phyloP scores from a whole-genome alignment of 1,284 basidiomycete genomes.

The Naganishia sp. region DNA sequence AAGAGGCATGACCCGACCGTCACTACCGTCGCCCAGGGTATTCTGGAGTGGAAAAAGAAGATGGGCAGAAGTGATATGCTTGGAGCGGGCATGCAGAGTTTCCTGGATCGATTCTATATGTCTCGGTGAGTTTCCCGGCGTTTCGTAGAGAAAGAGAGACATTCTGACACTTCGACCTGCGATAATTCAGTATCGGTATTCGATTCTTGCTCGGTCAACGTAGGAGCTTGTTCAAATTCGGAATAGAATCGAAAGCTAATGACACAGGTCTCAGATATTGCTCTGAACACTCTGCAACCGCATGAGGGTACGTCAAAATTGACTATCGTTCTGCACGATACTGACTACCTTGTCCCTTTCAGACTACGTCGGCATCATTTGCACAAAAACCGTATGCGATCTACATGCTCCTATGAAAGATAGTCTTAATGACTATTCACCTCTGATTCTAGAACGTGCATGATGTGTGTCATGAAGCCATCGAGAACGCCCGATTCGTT shows the following conservation, averaged over 20 bases:
- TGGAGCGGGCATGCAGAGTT: constrained; percentile 87
- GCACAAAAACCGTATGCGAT: constrained; percentile 76
- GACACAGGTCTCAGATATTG: constrained; percentile 65
- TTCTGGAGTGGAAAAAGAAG: constrained; percentile 63
- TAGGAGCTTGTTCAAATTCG: constrained; percentile 52
- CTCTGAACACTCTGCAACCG: constrained; percentile 82
- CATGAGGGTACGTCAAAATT: constrained; percentile 56
- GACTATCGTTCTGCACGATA: neutral
- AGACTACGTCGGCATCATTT: constrained; percentile 98
- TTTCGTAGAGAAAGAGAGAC: neutral
- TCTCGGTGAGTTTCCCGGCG: constrained; percentile 59
- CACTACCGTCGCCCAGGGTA: constrained; percentile 89
- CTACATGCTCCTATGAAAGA: constrained; percentile 12
- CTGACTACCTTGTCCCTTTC: neutral
- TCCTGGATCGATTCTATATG: constrained; percentile 97
- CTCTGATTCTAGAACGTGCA: constrained; percentile 69
- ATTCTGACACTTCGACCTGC: neutral
- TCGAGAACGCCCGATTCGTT: constrained; percentile 96
- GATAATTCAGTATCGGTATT: constrained; percentile 69
- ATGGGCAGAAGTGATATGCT: constrained; percentile 38
- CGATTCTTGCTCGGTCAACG: constrained; percentile 93
- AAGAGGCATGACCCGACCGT: constrained; percentile 95
- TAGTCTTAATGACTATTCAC: constrained; percentile 17
- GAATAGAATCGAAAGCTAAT: neutral
- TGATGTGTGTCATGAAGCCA: constrained; percentile 96